Evolutionary conservation across 2,329 filamentous ascomycete genomes (phyloP), one percentile per base, ranked within the genome.

Genomic region (Byssothecium circinans): DNA sequence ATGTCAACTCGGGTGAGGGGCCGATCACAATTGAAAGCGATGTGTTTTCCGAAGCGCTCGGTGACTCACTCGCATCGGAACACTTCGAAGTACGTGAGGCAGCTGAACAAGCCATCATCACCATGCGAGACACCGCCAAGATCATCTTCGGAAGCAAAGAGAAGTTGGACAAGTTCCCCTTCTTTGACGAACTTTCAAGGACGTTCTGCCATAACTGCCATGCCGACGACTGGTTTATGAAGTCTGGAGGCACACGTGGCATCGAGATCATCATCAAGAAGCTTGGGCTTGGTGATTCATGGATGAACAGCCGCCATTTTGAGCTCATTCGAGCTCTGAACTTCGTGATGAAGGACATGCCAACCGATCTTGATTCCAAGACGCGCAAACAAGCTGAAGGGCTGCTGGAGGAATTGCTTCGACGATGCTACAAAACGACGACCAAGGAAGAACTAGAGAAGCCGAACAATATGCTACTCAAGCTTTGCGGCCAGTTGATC

Each of bases 321-420:
- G 91, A 97, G 49, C 91, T 96, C 59, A 86, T 94, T 49, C 85
- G 89, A 42, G 89, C 91, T n/a, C 78, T 99, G 45, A 86, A 96
- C 74, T 96, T 95, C 71, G 91, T 99, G 55, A 90, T 99, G 75
- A 99, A 99, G 74, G 94, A 99, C 67, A 96, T 96, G 81, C 94
- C 95, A 0, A 83, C 89, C 45, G 94, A 99, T 68, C 80, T 99
- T 1, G 92, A 95, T 1, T 91, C 95, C 47, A 91, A 87, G 64
- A 96, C 94, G 2, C 82, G 94, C 29, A 79, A 86, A 27, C 85
- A 89, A 50, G 91, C 94, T 0, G 89, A 95, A 70, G 81, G 85
- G 17, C 95, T 92, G 0, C 78, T 99, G 18, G 86, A 92, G 60
- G 80, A 89, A 34, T 82, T 97, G 23, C 78, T 96, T 27, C 79